These are phyloP conservation scores for Linaria vulgaris DNA, from an alignment of 257 asterid genomes.

Conservation along the genomic window DNA sequence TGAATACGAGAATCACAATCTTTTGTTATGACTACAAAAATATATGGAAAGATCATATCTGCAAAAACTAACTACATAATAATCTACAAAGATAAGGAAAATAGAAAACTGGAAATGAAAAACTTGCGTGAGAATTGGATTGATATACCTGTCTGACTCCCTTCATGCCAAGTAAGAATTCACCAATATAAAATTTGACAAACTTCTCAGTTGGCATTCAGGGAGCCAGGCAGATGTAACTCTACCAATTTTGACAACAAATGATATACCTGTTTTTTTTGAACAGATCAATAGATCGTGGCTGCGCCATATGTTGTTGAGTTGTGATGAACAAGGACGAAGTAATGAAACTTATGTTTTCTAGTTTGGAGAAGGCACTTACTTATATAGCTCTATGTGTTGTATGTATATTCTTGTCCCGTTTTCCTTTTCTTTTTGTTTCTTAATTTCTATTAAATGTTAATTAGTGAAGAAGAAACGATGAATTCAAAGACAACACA, in stretches of 20 bases:
- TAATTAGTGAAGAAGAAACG: constrained; percentile 12
- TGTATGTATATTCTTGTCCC: not conserved
- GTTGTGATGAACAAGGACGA: too few species aligned
- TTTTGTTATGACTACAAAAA: too few species aligned
- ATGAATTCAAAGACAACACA: constrained; percentile 24
- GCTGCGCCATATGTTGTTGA: too few species aligned
- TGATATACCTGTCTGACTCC: constrained; percentile 33
- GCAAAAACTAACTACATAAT: too few species aligned
- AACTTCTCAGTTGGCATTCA: constrained; percentile 36
- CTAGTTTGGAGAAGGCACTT: not conserved
- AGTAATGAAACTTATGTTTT: too few species aligned
- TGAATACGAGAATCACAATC: too few species aligned
- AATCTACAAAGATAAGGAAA: too few species aligned
- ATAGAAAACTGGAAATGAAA: too few species aligned
- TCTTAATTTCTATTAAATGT: not conserved
- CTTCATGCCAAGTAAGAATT: constrained; percentile 34
- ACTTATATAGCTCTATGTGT: constrained; percentile 18
- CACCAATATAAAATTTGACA: constrained; percentile 22
- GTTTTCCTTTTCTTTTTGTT: not conserved
- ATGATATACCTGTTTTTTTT: too few species aligned
- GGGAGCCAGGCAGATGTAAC: constrained; percentile 41
- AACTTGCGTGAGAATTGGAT: not conserved
- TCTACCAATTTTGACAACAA: too few species aligned
- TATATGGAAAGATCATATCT: too few species aligned
- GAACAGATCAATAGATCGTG: too few species aligned